A percentile compares a stretch with the other conserved stretches of the same genome.
Evolutionary conservation across 208 protist species (phyloP).

Genomic region (Trypanosoma melophagium): DNA sequence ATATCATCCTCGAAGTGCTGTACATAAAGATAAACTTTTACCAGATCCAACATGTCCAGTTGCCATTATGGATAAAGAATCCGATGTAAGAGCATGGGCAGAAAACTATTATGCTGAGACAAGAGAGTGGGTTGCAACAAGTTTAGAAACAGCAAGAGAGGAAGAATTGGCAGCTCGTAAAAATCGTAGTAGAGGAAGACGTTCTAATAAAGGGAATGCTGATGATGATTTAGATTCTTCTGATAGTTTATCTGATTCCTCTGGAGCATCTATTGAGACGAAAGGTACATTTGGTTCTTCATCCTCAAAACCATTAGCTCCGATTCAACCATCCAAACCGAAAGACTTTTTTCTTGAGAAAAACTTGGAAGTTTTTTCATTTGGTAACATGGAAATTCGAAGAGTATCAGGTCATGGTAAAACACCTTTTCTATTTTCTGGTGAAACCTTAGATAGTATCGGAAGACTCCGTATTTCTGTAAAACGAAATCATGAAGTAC

Average conservation of each 20-base stretch:
- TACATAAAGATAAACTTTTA: conserved; percentile 51
- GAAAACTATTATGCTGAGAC: conserved; percentile 61
- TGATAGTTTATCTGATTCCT: background rate
- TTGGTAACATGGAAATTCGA: conserved; percentile 5
- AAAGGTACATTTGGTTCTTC: background rate
- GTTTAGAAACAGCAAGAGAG: conserved; percentile 40
- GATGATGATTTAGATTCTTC: conserved; percentile 10
- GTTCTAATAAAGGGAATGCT: background rate
- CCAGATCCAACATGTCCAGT: conserved; percentile 67
- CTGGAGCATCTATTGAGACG: conserved; percentile 1
- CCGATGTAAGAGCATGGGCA: conserved; percentile 64
- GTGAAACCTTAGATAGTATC: conserved; percentile 25
- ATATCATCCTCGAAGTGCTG: conserved; percentile 55
- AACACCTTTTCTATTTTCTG: conserved; percentile 4
- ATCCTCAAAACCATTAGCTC: conserved; percentile 4
- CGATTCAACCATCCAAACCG: conserved; percentile 15
- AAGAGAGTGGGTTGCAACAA: conserved; percentile 58
- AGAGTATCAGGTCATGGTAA: background rate
- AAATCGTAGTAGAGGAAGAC: background rate
- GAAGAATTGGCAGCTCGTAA: conserved; percentile 36
- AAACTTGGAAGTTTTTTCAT: conserved; percentile 52
- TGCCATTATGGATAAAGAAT: conserved; percentile 49
- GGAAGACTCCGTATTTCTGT: conserved; percentile 52
- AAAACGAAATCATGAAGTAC: conserved; percentile 43
- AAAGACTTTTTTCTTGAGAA: conserved; percentile 77